Percentiles rank a stretch among this genome's conserved stretches.
These are phyloP conservation scores for Kondoa malvinella DNA, from an alignment of 768 basidiomycete genomes.

Conservation along the genomic window DNA sequence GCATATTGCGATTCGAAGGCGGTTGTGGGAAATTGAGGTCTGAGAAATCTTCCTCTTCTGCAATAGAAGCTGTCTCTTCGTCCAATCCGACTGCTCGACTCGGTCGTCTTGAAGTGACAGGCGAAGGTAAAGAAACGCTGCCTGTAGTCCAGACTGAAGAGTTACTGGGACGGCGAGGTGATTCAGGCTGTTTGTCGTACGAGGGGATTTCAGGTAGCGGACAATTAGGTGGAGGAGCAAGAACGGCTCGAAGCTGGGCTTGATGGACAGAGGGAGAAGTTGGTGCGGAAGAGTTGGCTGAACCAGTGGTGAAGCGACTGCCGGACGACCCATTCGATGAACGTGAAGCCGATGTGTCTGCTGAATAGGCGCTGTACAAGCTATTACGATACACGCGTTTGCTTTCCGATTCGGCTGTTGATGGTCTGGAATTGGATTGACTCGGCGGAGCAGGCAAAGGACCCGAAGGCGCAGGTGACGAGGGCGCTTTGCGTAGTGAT, in stretches of 20 bases:
- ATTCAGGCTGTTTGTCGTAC: too few species aligned
- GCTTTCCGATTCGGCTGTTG: not conserved
- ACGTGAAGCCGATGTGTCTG: not conserved
- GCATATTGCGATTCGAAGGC: not conserved
- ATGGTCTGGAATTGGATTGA: not conserved
- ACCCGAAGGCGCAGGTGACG: not conserved
- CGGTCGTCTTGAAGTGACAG: not conserved
- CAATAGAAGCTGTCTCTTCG: not conserved
- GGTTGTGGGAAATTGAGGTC: not conserved
- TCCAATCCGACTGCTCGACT: not conserved
- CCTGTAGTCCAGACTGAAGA: too few species aligned
- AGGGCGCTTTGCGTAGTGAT: conserved; percentile 1
- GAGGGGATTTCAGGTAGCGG: not conserved
- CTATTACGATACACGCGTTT: not conserved
- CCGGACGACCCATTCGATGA: not conserved
- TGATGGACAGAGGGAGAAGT: not conserved
- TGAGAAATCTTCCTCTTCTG: not conserved
- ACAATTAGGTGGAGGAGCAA: too few species aligned
- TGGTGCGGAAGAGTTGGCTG: not conserved
- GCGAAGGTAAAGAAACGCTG: too few species aligned
- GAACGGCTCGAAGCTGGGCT: not conserved
- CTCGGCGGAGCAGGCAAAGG: not conserved
- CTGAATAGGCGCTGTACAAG: not conserved
- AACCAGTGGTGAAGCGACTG: not conserved
- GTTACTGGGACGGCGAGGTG: too few species aligned